phyloP scores from a whole-genome alignment of 2,329 filamentous ascomycete genomes.

The Arthrobotrys musiformis region DNA sequence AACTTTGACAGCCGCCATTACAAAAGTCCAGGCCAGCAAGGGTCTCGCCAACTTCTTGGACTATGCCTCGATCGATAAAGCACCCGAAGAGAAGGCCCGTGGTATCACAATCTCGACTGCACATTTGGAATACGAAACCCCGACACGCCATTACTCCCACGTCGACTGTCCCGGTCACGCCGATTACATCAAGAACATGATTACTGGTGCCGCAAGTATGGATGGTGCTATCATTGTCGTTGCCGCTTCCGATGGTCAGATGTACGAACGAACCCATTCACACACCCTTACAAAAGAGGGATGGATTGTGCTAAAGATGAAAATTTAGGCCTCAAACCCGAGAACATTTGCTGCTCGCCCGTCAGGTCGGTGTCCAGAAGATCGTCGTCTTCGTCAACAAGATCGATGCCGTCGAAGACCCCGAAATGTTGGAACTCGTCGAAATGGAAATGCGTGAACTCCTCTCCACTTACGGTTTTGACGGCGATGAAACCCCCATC shows the following conservation, averaged over 20 bases:
- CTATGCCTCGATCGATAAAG: constrained; percentile 98
- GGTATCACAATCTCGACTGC: constrained; percentile 99
- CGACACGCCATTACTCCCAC: constrained; percentile 95
- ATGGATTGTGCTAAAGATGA: constrained; percentile 1
- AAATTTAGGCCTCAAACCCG: constrained; percentile 82
- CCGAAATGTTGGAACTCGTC: constrained; percentile 99
- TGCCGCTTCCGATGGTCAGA: constrained; percentile 97
- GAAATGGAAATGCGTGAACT: constrained; percentile 99
- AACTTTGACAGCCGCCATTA: constrained; percentile 97
- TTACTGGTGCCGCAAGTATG: constrained; percentile 99
- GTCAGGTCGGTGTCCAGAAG: constrained; percentile 97
- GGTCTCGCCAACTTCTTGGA: constrained; percentile 94
- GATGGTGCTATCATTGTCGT: constrained; percentile 99
- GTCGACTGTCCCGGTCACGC: constrained; percentile 99
- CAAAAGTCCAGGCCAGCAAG: constrained; percentile 96
- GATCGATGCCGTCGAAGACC: constrained; percentile 95
- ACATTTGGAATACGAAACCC: constrained; percentile 98
- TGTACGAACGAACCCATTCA: constrained; percentile 68
- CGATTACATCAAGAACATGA: constrained; percentile 99
- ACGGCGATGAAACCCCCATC: constrained; percentile 97
- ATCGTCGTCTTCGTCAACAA: constrained; percentile 99
- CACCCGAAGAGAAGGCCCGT: constrained; percentile 98
- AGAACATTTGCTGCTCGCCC: constrained; percentile 96
- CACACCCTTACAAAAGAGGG: background rate
- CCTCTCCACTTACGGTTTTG: constrained; percentile 90